Base-by-base conservation (phyloP, 2,329 filamentous ascomycete genomes). In the Pseudonectria buxi region DNA sequence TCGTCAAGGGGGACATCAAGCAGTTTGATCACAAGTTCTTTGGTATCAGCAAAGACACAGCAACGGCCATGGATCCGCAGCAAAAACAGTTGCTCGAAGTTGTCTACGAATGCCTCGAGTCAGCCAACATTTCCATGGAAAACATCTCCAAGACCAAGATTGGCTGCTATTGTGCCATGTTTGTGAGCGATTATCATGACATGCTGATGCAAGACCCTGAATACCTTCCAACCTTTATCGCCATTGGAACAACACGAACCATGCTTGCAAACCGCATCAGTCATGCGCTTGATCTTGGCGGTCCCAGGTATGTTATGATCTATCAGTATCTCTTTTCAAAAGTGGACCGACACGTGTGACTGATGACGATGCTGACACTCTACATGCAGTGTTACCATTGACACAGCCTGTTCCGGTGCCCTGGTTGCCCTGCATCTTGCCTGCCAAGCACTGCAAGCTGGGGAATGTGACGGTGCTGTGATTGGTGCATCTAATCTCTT, bases 341-440 rank as follows among this genome's bases (percentile, higher is more conserved):
- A 27, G 14, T 31, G 28, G 31, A 30, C 24, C 30, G 22, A 29
- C 31, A 14, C 7, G 31, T 32, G 14, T 2, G 11, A 4, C 26
- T 6, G 11, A 25, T 27, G 27, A 14, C 4, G 2, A 32, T 35
- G 15, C 44, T 50, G 26, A 48, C 30, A 27, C 15, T 2, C 26
- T 6, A 31, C 10, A 40, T 36, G 16, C 0, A 69, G 65, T 26
- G 56, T 67, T 44, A 67, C 64, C 3, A 58, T 71, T 10, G 64
- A 70, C 30, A 69, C 65, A 15, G 67, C 62, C 15, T 71, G 67
- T 47, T 69, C 66, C n/a, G 61, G 61, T 2, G 61, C 62, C 13
- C 35, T 69, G 16, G 57, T 64, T 4, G 61, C 62, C 5, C 47
- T 71, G 1, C 65, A 70, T 43, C 56, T 60, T 25, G 67, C 63